Evolutionary conservation across 2,329 filamentous ascomycete species (phyloP).

Genomic region (Sarocladiaceae sp.): DNA sequence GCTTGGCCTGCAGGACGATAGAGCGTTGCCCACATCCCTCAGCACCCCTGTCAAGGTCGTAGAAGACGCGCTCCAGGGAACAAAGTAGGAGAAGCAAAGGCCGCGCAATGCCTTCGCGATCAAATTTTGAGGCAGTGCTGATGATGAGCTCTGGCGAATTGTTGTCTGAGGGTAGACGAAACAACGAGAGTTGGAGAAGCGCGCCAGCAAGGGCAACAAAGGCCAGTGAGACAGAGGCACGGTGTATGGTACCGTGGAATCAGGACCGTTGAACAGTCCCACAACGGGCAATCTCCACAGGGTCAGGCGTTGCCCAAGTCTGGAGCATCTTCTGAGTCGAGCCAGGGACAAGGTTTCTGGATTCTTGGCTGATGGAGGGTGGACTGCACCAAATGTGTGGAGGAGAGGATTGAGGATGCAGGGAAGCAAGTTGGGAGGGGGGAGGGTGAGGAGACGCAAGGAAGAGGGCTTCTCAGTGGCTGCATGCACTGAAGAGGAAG

Average conservation of each 20-base stretch:
- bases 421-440: background rate
- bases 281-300: slow-evolving; percentile 7
- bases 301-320: slow-evolving; percentile 3
- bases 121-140: background rate
- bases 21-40: background rate
- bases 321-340: background rate
- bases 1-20: slow-evolving; percentile 7
- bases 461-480: too few relatives aligned
- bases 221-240: too few relatives aligned
- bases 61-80: background rate
- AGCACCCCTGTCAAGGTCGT: slow-evolving; percentile 1
- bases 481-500: too few relatives aligned
- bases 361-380: background rate
- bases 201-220: too few relatives aligned
- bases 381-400: background rate
- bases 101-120: background rate
- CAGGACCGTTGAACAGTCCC: background rate
- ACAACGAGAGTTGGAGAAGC: too few relatives aligned
- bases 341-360: slow-evolving; percentile 1
- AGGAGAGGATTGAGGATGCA: background rate
- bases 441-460: too few relatives aligned
- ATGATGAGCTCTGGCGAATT: slow-evolving; percentile 6
- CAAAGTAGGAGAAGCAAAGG: background rate
- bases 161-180: slow-evolving; percentile 5
- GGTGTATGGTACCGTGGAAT: too few relatives aligned